These are phyloP conservation scores for Penicillium flavigenum DNA, from an alignment of 495 filamentous ascomycete species.

Conservation along the genomic window DNA sequence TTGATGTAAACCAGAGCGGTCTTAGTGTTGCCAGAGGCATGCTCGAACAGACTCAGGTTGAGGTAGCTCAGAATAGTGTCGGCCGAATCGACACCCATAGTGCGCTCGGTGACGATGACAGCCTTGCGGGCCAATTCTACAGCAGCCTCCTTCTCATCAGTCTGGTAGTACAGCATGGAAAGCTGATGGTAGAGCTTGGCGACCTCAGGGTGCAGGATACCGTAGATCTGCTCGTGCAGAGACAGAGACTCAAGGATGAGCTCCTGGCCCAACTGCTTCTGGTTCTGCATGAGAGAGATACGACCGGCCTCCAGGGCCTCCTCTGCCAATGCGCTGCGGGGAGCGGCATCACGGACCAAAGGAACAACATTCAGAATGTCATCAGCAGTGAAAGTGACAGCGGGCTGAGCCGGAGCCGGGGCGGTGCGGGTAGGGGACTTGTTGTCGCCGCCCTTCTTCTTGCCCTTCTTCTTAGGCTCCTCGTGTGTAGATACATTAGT, in stretches of 20 bases:
- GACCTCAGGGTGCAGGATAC: slow-evolving; percentile 94
- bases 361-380: slow-evolving; percentile 91
- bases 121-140: slow-evolving; percentile 95
- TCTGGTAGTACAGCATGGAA: slow-evolving; percentile 91
- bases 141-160: slow-evolving; percentile 92
- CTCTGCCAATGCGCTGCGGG: slow-evolving; percentile 84
- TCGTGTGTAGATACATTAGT: slow-evolving; percentile 39
- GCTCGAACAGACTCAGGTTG: slow-evolving; percentile 93
- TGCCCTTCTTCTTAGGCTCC: slow-evolving; percentile 74
- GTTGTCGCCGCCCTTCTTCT: slow-evolving; percentile 56
- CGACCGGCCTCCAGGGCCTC: slow-evolving; percentile 94
- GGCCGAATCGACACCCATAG: slow-evolving; percentile 86
- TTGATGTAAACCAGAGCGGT: slow-evolving; percentile 79
- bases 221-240: slow-evolving; percentile 98
- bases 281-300: slow-evolving; percentile 88
- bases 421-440: slow-evolving; percentile 53
- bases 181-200: slow-evolving; percentile 91
- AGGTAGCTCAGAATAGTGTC: slow-evolving; percentile 94
- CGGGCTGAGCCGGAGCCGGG: slow-evolving; percentile 36
- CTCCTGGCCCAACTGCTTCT: slow-evolving; percentile 95
- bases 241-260: slow-evolving; percentile 92
- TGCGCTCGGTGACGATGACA: slow-evolving; percentile 93
- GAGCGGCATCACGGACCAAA: slow-evolving; percentile 88
- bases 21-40: slow-evolving; percentile 84
- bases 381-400: slow-evolving; percentile 68